phyloP scores from a whole-genome alignment of 139 green algal genomes.

The Chlamydomonas asymmetrica region DNA sequence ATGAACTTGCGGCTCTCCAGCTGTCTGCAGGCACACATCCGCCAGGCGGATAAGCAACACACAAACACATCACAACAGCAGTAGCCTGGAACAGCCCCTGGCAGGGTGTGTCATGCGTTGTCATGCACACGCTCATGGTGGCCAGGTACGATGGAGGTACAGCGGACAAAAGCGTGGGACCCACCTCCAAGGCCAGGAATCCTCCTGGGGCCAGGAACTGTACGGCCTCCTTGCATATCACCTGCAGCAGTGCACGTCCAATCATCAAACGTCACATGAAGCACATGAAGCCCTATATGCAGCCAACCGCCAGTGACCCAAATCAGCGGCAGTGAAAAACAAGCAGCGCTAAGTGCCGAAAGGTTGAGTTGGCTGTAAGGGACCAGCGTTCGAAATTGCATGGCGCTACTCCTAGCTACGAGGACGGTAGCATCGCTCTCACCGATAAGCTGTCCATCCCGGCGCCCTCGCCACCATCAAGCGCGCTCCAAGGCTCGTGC shows the following conservation, averaged over 20 bases:
- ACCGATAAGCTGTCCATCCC: conserved; percentile 69
- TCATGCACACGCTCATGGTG: not conserved
- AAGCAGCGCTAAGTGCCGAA: too few relatives aligned
- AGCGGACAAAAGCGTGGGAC: too few relatives aligned
- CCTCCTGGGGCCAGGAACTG: conserved; percentile 44
- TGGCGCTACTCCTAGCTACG: not conserved
- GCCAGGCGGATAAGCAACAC: not conserved
- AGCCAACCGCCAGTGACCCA: not conserved
- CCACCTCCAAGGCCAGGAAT: conserved; percentile 72
- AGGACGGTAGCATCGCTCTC: not conserved
- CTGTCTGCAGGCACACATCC: not conserved
- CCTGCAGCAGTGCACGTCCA: not conserved
- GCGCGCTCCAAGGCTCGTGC: conserved; percentile 82
- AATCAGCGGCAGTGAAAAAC: not conserved
- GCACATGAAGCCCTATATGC: not conserved
- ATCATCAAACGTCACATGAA: not conserved
- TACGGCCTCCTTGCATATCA: conserved; percentile 16
- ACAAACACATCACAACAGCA: not conserved
- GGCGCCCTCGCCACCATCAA: conserved; percentile 76
- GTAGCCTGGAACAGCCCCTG: not conserved
- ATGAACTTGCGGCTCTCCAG: not conserved
- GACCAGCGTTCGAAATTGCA: not conserved
- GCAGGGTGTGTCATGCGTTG: not conserved
- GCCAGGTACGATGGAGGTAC: not conserved
- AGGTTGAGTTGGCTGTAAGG: too few relatives aligned